These are phyloP conservation scores for Tricholoma matsutake DNA, from an alignment of 768 basidiomycete species.

Conservation along the genomic window DNA sequence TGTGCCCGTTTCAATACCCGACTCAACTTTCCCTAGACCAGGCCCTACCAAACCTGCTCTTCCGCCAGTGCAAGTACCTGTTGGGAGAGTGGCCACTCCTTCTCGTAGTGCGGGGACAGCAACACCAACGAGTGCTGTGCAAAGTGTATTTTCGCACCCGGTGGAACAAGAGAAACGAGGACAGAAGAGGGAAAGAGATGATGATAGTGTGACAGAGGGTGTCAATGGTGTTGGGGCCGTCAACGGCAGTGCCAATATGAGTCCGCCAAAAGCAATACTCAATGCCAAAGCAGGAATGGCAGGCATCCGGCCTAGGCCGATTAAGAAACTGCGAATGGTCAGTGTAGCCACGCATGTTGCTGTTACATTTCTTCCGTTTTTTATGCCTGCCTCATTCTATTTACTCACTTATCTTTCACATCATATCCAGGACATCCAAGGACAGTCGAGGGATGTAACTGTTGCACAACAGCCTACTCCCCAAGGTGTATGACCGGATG, in stretches of 20 bases:
- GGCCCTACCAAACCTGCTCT: conserved; percentile 16
- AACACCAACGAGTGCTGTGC: conserved; percentile 32
- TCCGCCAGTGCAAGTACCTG: conserved; percentile 21
- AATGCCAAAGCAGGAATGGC: conserved; percentile 58
- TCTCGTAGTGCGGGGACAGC: conserved; percentile 21
- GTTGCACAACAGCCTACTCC: conserved; percentile 11
- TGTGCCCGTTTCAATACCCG: conserved; percentile 21
- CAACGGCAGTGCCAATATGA: conserved; percentile 17
- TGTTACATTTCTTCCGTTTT: conserved; percentile 7
- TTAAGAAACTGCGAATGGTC: conserved; percentile 78
- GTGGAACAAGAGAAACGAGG: conserved; percentile 30
- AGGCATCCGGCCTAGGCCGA: conserved; percentile 59
- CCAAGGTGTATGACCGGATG: conserved; percentile 4
- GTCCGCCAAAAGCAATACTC: conserved; percentile 33
- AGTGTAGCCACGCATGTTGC: conserved; percentile 20
- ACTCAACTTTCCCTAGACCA: conserved; percentile 21
- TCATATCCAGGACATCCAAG: conserved; percentile 6
- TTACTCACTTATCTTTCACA: not conserved
- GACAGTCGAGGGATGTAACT: conserved; percentile 9
- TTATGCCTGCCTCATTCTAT: conserved; percentile 5
- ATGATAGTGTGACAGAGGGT: conserved; percentile 12
- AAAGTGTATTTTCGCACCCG: conserved; percentile 9
- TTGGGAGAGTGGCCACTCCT: conserved; percentile 20
- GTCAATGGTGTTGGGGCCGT: conserved; percentile 27
- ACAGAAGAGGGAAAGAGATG: conserved; percentile 42